Base-by-base conservation (phyloP, 257 asterid species). In the Solanum virginianum region DNA sequence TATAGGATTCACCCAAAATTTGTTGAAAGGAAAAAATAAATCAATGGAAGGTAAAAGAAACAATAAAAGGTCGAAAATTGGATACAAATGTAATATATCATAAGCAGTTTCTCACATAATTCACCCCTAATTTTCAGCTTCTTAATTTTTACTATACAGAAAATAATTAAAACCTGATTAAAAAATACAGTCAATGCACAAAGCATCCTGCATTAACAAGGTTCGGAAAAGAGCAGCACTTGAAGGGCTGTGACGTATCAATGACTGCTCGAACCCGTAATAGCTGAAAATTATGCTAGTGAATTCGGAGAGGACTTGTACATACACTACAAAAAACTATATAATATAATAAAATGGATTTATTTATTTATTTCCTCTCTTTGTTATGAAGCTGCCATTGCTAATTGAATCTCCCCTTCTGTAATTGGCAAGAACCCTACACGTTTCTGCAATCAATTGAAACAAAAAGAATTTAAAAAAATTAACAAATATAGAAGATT, bases 341-440 rank as follows among this genome's bases (percentile, higher is more conserved):
- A 72, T 45, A 72, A 53, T 9, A 79, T 79, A 77, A 53, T 79
- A 53, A 68, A 77, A 77, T 79, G 22, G 82, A 53, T 53, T 51
- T 51, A 16, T 55, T 79, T 55, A 36, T 39, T 39, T 45, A 49
- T 45, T 53, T 49, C 53, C 13, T 49, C 51, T 22, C 36, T n/a
- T 39, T 24, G n/a, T 45, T 87, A 91, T 54, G 91, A 88, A 49
- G 65, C 56, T 11, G 94, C 90, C 79, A 90, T 88, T 2, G 93
- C 95, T 51, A 91, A 88, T 24, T 93, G 97, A 79, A 93, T 93
- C 86, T 96, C 98, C 82, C 94, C 94, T 88, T 93, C 97, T 8
- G 56, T 88, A 45, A 94, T 80, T 5, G 99, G 96, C 91, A 90
- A 54, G 88, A 96, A 96, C 72, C 98, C 98, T 71, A 96, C 98